phyloP scores from a whole-genome alignment of 176 grass and related monocot species.

The Rhynchospora pubera region DNA sequence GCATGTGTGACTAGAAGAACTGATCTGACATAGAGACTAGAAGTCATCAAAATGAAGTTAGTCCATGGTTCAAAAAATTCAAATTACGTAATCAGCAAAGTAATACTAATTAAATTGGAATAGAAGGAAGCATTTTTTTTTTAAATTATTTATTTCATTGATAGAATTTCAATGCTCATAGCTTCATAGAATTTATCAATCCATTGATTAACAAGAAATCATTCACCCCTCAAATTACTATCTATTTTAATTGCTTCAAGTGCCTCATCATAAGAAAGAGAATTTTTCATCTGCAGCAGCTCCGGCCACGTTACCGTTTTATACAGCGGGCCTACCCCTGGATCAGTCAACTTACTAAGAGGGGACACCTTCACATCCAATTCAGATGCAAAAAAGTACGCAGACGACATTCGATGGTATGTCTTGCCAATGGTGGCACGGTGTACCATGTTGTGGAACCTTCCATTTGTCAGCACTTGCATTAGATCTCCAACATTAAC shows the following conservation, averaged over 20 bases:
- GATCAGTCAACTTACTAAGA: neutral
- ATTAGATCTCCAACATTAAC: slow-evolving; percentile 42
- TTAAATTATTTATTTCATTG: neutral
- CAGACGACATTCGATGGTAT: slow-evolving; percentile 27
- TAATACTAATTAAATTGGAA: neutral
- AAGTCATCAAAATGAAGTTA: too few relatives aligned
- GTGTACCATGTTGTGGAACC: slow-evolving; percentile 40
- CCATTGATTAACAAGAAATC: neutral
- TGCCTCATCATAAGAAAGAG: neutral
- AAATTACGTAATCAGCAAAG: too few relatives aligned
- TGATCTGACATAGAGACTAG: too few relatives aligned
- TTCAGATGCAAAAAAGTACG: slow-evolving; percentile 37
- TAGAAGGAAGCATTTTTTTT: neutral
- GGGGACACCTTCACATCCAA: slow-evolving; percentile 27
- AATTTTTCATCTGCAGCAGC: slow-evolving; percentile 18
- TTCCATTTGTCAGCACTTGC: slow-evolving; percentile 43
- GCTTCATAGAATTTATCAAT: neutral
- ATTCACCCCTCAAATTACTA: neutral
- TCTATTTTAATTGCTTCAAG: neutral
- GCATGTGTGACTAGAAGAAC: too few relatives aligned
- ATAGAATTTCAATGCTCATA: neutral
- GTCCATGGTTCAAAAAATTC: too few relatives aligned
- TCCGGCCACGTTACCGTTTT: slow-evolving; percentile 42
- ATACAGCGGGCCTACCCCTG: neutral
- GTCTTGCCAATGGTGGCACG: slow-evolving; percentile 42